Evolutionary conservation across 2,329 filamentous ascomycete species (phyloP), one percentile per base, ranked within the genome.

Genomic region (Ceratocystis papillata): DNA sequence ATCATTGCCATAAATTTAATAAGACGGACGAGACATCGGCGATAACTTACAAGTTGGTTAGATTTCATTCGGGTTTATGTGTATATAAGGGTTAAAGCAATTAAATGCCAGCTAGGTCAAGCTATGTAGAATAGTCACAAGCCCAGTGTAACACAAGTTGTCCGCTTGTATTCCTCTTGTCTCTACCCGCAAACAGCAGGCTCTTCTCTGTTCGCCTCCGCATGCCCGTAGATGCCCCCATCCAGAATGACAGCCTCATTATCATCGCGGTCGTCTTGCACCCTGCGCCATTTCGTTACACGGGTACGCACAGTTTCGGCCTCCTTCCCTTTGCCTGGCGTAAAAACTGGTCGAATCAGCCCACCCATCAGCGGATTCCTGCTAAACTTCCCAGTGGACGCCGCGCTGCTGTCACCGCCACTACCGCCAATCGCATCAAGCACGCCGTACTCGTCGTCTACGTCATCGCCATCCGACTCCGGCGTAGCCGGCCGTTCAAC

Each of bases 301-400:
- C 77, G 78, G 64, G 77, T 75, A 7, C 78, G 68, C 4, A 46
- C 70, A 12, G 69, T 70, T 59, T 75, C 75, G 0, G 69, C 68
- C 5, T 77, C 81, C 70, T 85, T 83, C 3, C 78, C 81, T 70
- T 81, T 81, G 8, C 75, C 75, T 81, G 17, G 75, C 74, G 65
- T 63, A 28, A 65, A 84, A 4, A 85, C 81, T 0, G 88, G 88
- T 70, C 83, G 80, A 69, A 90, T 87, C 69, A 90, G 72, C 0
- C 80, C 80, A 1, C 83, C 82, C 12, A 89, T 75, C 37, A 90
- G 74, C 1, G 87, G 88, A 69, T 90, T 91, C 66, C 77, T 80
- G 70, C 85, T 87, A 71, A 88, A 90, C 1, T 82, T 83, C 1
- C 85, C 85, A 4, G 80, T 78, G n/a, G 70, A 72, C 48, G 73